These are phyloP conservation scores for Macrotyloma uniflorum DNA, from an alignment of 306 rosid species.

Conservation along the genomic window DNA sequence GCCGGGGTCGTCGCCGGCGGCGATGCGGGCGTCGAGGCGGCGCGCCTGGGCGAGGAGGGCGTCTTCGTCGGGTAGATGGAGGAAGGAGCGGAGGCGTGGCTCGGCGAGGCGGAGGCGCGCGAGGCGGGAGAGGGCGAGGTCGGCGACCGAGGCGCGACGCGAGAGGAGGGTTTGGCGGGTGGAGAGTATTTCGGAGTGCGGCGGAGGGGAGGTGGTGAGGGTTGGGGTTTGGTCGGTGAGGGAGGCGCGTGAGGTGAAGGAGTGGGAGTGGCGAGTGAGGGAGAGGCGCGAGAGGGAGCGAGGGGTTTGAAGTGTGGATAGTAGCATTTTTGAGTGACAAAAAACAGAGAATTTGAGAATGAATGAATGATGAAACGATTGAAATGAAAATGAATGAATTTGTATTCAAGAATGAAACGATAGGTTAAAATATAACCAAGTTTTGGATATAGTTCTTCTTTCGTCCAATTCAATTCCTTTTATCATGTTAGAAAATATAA, in stretches of 20 bases:
- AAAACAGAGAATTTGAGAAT: not conserved
- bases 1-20: slow-evolving; percentile 66
- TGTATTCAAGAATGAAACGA: too few species aligned
- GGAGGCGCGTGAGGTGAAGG: slow-evolving; percentile 56
- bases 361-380: not conserved
- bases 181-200: slow-evolving; percentile 79
- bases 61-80: slow-evolving; percentile 64
- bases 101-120: slow-evolving; percentile 71
- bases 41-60: slow-evolving; percentile 56
- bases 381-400: too few species aligned
- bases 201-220: slow-evolving; percentile 36
- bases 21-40: slow-evolving; percentile 54
- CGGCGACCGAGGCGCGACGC: slow-evolving; percentile 63
- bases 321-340: slow-evolving; percentile 33
- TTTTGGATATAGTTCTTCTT: too few species aligned
- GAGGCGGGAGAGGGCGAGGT: slow-evolving; percentile 66
- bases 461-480: too few species aligned
- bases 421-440: too few species aligned
- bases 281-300: slow-evolving; percentile 66
- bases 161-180: slow-evolving; percentile 81
- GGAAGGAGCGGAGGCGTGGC: slow-evolving; percentile 80
- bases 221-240: slow-evolving; percentile 53
- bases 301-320: slow-evolving; percentile 79
- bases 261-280: slow-evolving; percentile 30
- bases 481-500: too few species aligned